Percentiles rank a stretch among this genome's conserved stretches.
phyloP scores from a whole-genome alignment of 305 asterid genomes.

The Fraxinus platypoda region DNA sequence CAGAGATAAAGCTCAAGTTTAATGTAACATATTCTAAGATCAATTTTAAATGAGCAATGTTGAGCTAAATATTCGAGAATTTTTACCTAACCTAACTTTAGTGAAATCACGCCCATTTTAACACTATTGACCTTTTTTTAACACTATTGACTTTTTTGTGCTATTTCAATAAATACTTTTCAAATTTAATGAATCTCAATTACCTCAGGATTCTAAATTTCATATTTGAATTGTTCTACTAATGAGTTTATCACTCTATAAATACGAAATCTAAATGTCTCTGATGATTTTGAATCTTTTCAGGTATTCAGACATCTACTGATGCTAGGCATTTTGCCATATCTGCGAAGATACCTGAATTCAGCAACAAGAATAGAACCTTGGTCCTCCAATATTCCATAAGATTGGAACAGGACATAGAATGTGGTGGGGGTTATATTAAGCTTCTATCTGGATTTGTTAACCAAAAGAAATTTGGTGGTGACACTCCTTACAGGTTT shows the following conservation, averaged over 20 bases:
- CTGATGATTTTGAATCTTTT: slow-evolving; percentile 9
- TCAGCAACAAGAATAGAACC: slow-evolving; percentile 82
- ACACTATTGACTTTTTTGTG: neutral
- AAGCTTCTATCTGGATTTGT: slow-evolving; percentile 93
- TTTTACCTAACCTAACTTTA: neutral
- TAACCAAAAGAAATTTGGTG: slow-evolving; percentile 91
- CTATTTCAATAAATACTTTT: neutral
- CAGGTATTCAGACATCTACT: slow-evolving; percentile 78
- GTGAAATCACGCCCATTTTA: neutral
- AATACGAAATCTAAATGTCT: neutral
- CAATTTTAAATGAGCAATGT: neutral
- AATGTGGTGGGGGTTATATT: slow-evolving; percentile 93
- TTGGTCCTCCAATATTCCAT: slow-evolving; percentile 84
- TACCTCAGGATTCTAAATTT: neutral
- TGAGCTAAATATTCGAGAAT: neutral
- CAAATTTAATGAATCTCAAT: neutral
- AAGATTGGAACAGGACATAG: slow-evolving; percentile 87
- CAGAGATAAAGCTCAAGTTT: neutral
- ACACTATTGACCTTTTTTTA: neutral
- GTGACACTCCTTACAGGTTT: slow-evolving; percentile 96
- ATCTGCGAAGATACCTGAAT: slow-evolving; percentile 88
- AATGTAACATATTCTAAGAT: neutral
- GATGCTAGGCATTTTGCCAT: slow-evolving; percentile 89
- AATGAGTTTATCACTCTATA: neutral
- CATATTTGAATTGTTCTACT: neutral